A percentile compares a stretch with the other conserved stretches of the same genome.
Conservation (phyloP, 768 basidiomycete species). For the Pulveroboletus sp. region DNA sequence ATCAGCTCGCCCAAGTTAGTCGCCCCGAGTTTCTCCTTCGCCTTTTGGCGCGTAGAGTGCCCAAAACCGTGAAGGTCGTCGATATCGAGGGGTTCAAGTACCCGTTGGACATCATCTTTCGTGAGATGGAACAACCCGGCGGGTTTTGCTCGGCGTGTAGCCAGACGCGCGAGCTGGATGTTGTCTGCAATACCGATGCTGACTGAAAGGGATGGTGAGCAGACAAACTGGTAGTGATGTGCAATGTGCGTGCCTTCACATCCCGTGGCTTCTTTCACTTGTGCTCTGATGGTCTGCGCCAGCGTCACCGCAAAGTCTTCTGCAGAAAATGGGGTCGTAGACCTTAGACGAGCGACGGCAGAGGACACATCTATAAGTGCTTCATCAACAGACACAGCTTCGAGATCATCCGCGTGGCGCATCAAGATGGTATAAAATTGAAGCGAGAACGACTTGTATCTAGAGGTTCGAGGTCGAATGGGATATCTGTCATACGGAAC, state of each 20-base stretch:
- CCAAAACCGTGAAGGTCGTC: constrained; percentile 89
- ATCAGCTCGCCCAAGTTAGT: constrained; percentile 68
- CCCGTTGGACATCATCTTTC: constrained; percentile 44
- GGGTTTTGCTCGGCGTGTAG: constrained; percentile 89
- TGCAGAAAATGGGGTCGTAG: constrained; percentile 21
- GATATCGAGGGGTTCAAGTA: constrained; percentile 70
- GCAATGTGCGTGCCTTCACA: constrained; percentile 64
- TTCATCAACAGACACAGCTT: constrained; percentile 96
- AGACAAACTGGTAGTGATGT: background rate
- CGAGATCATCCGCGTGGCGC: constrained; percentile 83
- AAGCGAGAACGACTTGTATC: constrained; percentile 81
- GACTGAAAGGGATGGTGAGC: constrained; percentile 43
- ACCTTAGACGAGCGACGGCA: constrained; percentile 41
- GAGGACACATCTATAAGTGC: constrained; percentile 87
- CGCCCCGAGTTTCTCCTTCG: constrained; percentile 72
- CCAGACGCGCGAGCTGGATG: constrained; percentile 88
- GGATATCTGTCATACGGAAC: background rate
- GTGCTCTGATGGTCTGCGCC: constrained; percentile 76
- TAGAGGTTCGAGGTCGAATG: constrained; percentile 28
- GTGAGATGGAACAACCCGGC: constrained; percentile 79
- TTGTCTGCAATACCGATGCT: constrained; percentile 93
- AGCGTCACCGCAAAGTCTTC: constrained; percentile 70
- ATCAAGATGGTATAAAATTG: constrained; percentile 93
- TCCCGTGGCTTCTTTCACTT: constrained; percentile 73
- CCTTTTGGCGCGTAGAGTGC: constrained; percentile 69